A percentile compares a stretch with the other conserved stretches of the same genome.
These are phyloP conservation scores for Pyropia yezoensis DNA, from an alignment of 23 red algal genomes.

Conservation along the genomic window DNA sequence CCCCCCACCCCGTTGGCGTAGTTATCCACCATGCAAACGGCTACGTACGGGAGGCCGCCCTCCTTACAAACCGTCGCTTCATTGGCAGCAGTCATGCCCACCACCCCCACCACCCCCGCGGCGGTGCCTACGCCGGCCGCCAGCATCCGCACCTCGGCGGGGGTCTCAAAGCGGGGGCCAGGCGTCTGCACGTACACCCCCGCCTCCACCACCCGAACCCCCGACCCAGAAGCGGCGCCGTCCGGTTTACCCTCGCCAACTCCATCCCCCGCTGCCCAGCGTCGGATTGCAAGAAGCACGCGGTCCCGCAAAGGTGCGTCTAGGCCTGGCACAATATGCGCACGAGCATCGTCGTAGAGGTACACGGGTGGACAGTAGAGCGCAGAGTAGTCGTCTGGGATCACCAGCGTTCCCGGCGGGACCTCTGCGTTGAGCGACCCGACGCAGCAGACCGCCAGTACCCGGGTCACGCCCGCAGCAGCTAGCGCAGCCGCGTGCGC, in stretches of 20 bases:
- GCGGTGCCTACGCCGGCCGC: not conserved
- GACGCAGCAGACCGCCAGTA: conserved; percentile 81
- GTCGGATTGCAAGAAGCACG: conserved; percentile 18
- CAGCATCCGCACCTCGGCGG: conserved; percentile 77
- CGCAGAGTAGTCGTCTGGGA: conserved; percentile 83
- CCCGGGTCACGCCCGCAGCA: conserved; percentile 17
- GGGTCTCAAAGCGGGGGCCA: conserved; percentile 96
- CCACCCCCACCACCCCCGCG: conserved; percentile 41
- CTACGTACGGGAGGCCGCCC: conserved; percentile 58
- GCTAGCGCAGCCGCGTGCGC: conserved; percentile 64
- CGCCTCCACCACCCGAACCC: not conserved
- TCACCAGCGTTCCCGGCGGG: conserved; percentile 49
- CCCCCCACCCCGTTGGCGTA: conserved; percentile 81
- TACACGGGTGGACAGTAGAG: conserved; percentile 40
- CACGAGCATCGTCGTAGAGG: conserved; percentile 72
- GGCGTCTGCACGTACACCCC: conserved; percentile 79
- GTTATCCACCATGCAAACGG: conserved; percentile 92
- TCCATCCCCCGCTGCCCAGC: too few species aligned
- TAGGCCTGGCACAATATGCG: conserved; percentile 75
- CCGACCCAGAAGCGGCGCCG: not conserved
- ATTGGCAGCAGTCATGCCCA: conserved; percentile 91
- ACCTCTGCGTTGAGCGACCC: conserved; percentile 58
- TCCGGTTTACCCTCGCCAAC: not conserved
- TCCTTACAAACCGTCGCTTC: conserved; percentile 81
- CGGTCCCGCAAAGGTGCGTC: conserved; percentile 25